These are phyloP conservation scores for Coemansia sp. DNA, from an alignment of 192 early-diverging fungal species.

Conservation along the genomic window DNA sequence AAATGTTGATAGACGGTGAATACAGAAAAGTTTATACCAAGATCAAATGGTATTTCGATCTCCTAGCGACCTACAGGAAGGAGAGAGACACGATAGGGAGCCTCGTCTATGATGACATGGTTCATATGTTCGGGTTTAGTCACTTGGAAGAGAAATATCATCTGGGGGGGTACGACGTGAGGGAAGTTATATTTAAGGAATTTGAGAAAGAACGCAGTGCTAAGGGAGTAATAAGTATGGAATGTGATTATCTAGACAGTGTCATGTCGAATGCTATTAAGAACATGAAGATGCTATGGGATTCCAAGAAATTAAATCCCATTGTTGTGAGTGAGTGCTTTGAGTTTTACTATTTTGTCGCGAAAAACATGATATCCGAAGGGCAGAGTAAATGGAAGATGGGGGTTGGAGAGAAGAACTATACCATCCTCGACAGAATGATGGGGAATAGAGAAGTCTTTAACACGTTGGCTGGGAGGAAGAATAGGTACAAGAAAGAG, in stretches of 20 bases:
- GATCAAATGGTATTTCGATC: neutral
- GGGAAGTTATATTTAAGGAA: neutral
- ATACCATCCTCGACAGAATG: neutral
- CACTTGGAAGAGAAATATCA: neutral
- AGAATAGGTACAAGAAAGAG: neutral
- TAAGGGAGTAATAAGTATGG: neutral
- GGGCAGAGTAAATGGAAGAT: neutral
- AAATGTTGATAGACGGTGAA: neutral
- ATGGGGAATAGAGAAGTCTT: neutral
- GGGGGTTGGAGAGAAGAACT: neutral
- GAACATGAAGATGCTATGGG: neutral
- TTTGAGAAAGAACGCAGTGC: neutral
- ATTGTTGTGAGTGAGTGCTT: neutral
- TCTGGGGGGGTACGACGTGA: neutral
- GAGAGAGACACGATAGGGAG: neutral
- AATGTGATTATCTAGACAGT: neutral
- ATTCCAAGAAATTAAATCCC: neutral
- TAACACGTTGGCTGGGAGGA: no score
- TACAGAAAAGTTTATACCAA: neutral
- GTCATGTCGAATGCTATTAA: neutral
- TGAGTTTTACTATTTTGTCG: neutral
- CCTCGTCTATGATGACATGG: neutral
- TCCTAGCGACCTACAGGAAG: neutral
- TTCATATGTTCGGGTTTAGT: neutral
- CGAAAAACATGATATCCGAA: neutral